phyloP scores from a whole-genome alignment of 2,329 filamentous ascomycete species.

The Alternaria gansuensis region DNA sequence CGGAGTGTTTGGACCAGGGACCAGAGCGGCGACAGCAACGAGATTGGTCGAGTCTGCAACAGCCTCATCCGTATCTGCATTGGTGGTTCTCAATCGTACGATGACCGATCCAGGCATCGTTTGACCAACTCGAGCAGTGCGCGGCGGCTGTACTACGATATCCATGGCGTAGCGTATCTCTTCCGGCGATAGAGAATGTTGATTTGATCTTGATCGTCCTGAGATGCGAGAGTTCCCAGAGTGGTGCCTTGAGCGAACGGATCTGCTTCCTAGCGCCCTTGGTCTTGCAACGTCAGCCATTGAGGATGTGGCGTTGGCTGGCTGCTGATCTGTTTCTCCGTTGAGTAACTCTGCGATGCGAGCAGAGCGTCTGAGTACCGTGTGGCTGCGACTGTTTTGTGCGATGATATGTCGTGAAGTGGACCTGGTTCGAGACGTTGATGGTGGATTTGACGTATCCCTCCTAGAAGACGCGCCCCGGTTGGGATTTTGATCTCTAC shows the following conservation, averaged over 20 bases:
- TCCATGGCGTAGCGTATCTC: slow-evolving; percentile 52
- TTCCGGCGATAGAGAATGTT: slow-evolving; percentile 37
- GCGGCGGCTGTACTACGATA: slow-evolving; percentile 50
- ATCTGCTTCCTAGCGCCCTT: slow-evolving; percentile 44
- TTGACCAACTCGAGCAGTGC: slow-evolving; percentile 46
- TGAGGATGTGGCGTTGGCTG: slow-evolving; percentile 27
- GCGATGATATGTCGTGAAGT: slow-evolving; percentile 30
- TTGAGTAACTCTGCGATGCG: slow-evolving; percentile 46
- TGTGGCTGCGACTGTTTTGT: slow-evolving; percentile 29
- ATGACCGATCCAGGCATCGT: slow-evolving; percentile 45
- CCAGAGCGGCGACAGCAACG: slow-evolving; percentile 45
- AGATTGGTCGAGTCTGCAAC: slow-evolving; percentile 47
- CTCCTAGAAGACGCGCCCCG: slow-evolving; percentile 39
- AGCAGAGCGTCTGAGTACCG: slow-evolving; percentile 45
- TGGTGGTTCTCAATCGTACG: slow-evolving; percentile 47
- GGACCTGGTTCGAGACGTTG: slow-evolving; percentile 21
- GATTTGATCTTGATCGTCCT: slow-evolving; percentile 39
- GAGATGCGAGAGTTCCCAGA: slow-evolving; percentile 32
- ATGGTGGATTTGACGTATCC: slow-evolving; percentile 34
- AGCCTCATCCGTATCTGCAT: slow-evolving; percentile 45
- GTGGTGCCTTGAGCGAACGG: slow-evolving; percentile 44
- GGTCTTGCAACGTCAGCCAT: slow-evolving; percentile 54
- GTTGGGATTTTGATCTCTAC: slow-evolving; percentile 46
- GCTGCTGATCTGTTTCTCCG: slow-evolving; percentile 33
- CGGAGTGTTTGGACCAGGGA: slow-evolving; percentile 42